Conservation (phyloP, 768 basidiomycete species). For the Lenzites betulinus region DNA sequence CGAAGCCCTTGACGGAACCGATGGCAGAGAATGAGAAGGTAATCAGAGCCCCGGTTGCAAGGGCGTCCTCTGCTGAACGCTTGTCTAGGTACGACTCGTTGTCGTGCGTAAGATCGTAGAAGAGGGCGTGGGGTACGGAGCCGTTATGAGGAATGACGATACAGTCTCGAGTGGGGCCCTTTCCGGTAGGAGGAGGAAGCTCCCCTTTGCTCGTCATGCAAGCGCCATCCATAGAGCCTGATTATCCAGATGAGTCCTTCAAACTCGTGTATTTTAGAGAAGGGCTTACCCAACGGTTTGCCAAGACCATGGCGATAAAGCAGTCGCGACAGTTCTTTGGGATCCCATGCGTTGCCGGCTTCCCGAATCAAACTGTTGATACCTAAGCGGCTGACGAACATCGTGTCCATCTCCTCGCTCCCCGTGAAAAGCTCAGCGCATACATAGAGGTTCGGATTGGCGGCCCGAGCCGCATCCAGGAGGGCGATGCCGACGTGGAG, state of each 20-base stretch:
- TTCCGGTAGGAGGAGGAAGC: slow-evolving; percentile 79
- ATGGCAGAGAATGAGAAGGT: slow-evolving; percentile 87
- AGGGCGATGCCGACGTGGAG: slow-evolving; percentile 93
- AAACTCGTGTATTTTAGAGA: background rate
- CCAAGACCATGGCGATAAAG: slow-evolving; percentile 89
- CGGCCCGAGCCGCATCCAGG: slow-evolving; percentile 87
- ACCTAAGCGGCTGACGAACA: slow-evolving; percentile 90
- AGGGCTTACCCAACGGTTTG: slow-evolving; percentile 80
- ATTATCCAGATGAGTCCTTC: background rate
- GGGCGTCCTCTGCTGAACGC: slow-evolving; percentile 90
- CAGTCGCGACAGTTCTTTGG: slow-evolving; percentile 88
- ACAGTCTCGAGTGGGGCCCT: slow-evolving; percentile 74
- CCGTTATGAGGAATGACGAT: slow-evolving; percentile 81
- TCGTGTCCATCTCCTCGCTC: slow-evolving; percentile 87
- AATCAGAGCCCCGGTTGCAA: slow-evolving; percentile 92
- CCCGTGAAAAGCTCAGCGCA: slow-evolving; percentile 98
- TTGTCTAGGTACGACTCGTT: slow-evolving; percentile 92
- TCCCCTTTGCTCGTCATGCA: slow-evolving; percentile 79
- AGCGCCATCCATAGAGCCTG: slow-evolving; percentile 91
- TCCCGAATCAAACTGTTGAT: slow-evolving; percentile 94
- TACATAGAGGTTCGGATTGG: slow-evolving; percentile 92
- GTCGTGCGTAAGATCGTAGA: slow-evolving; percentile 97
- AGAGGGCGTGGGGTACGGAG: slow-evolving; percentile 85
- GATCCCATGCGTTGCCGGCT: slow-evolving; percentile 87
- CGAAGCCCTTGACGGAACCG: slow-evolving; percentile 96